phyloP scores from a whole-genome alignment of 345 rosid genomes.

The Eucalyptus fibrosa region DNA sequence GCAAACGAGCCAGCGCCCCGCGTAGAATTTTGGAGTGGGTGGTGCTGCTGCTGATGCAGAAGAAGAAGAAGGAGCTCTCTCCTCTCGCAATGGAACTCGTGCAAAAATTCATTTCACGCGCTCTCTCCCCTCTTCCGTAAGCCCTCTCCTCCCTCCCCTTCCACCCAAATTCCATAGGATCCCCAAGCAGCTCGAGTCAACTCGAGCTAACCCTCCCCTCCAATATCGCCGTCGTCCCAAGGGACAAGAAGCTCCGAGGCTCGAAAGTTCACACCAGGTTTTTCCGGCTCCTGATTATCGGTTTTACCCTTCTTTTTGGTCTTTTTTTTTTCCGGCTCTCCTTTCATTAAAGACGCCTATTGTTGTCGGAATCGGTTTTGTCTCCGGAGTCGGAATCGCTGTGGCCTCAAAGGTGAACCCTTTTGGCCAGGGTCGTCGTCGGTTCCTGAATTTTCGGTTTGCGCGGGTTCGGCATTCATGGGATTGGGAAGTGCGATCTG shows the following conservation, averaged over 20 bases:
- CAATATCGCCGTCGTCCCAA: not conserved
- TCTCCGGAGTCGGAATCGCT: not conserved
- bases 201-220: not conserved
- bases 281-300: not conserved
- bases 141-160: not conserved
- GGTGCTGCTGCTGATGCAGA: not conserved
- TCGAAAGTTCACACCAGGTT: not conserved
- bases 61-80: not conserved
- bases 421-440: not conserved
- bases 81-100: not conserved
- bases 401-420: not conserved
- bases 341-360: not conserved
- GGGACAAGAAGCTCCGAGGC: not conserved
- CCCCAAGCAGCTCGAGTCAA: not conserved
- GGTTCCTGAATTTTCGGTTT: not conserved
- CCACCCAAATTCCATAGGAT: not conserved
- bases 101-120: not conserved
- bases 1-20: not conserved
- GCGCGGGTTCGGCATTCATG: not conserved
- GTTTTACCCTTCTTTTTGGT: not conserved
- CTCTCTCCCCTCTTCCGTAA: not conserved
- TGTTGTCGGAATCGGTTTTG: not conserved
- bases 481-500: not conserved
- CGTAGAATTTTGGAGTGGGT: not conserved
- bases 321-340: not conserved